phyloP scores from a whole-genome alignment of 306 rosid species.

The Canavalia gladiata region DNA sequence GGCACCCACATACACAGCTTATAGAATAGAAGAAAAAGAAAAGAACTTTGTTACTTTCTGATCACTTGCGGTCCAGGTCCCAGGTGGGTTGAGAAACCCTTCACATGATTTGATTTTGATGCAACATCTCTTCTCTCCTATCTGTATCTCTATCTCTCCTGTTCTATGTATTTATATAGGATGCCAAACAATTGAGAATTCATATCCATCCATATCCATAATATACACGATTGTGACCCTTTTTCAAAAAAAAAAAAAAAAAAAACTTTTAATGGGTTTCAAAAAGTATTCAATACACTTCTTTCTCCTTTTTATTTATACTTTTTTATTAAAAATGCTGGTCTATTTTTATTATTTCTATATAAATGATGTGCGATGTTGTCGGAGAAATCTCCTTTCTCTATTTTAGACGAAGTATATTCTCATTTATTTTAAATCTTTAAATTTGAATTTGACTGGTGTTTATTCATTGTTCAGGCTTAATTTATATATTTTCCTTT shows the following conservation, averaged over 20 bases:
- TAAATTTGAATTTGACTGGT: conserved; percentile 3
- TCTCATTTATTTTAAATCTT: background rate
- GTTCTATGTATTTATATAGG: background rate
- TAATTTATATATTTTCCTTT: background rate
- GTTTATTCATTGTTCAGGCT: background rate
- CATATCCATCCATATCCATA: conserved; percentile 4
- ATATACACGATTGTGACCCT: background rate
- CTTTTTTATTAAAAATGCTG: background rate
- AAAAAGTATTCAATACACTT: background rate
- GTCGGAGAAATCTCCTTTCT: background rate
- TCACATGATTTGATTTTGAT: background rate
- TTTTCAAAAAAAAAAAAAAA: background rate
- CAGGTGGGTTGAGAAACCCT: background rate
- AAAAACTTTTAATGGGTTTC: background rate
- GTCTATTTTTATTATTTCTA: background rate
- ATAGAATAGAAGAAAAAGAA: conserved; percentile 1
- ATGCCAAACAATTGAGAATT: background rate
- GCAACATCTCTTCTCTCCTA: conserved; percentile 8
- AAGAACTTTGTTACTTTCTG: conserved; percentile 1
- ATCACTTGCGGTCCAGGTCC: conserved; percentile 13
- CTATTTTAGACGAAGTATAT: background rate
- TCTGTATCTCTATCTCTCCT: background rate
- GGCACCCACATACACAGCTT: background rate
- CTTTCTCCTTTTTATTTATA: background rate
- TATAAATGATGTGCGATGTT: background rate